Conservation (phyloP, 345 rosid genomes). For the Kernera saxatilis region DNA sequence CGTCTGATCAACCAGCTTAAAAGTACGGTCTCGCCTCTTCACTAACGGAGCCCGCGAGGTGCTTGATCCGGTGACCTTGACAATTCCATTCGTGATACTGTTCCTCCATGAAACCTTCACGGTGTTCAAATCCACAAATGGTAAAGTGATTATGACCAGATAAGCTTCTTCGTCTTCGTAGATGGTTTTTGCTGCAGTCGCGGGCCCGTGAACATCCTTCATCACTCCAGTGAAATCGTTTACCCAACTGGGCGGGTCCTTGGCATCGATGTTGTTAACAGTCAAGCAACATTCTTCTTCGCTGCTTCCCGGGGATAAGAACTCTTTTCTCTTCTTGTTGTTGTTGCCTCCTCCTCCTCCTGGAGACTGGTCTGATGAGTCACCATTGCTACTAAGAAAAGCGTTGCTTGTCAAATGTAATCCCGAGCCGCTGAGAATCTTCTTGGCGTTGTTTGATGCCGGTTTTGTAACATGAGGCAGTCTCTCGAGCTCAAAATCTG, state of each 20-base stretch:
- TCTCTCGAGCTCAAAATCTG: constrained; percentile 86
- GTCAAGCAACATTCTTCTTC: constrained; percentile 61
- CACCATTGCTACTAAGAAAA: constrained; percentile 58
- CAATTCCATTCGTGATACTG: constrained; percentile 62
- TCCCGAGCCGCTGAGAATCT: constrained; percentile 71
- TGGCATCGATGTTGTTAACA: constrained; percentile 43
- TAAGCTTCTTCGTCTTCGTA: constrained; percentile 83
- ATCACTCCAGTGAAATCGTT: constrained; percentile 76
- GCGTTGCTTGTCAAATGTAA: constrained; percentile 73
- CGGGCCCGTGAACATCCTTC: constrained; percentile 79
- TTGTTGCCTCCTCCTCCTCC: constrained; percentile 29
- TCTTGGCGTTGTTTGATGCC: constrained; percentile 47
- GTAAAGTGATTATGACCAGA: constrained; percentile 73
- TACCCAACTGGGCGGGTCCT: constrained; percentile 56
- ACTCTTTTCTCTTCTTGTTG: constrained; percentile 68
- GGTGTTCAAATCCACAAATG: constrained; percentile 85
- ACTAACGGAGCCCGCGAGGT: constrained; percentile 68
- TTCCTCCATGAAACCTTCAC: constrained; percentile 98
- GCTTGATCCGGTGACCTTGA: constrained; percentile 79
- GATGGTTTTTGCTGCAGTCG: constrained; percentile 86
- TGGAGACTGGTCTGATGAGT: constrained; percentile 70
- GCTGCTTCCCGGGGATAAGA: constrained; percentile 54
- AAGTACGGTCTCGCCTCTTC: constrained; percentile 78
- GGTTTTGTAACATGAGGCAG: constrained; percentile 47
- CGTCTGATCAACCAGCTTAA: constrained; percentile 80